Evolutionary conservation across 768 basidiomycete species (phyloP), one percentile per base, ranked within the genome.

Genomic region (Boletales sp.): DNA sequence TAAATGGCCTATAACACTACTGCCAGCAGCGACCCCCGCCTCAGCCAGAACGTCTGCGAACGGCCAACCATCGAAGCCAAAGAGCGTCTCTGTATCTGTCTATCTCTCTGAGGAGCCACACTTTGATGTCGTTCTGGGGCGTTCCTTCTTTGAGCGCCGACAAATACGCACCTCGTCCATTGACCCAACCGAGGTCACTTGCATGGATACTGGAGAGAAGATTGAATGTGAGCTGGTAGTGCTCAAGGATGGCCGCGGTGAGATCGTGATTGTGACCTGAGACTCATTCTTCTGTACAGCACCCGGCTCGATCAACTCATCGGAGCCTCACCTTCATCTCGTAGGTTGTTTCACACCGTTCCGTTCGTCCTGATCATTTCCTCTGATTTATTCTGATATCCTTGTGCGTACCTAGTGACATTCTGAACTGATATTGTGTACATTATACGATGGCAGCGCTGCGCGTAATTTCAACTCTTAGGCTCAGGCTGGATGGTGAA

Each of bases 41-140:
- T 24, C 31, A 8, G 40, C 9, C 15, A 44, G 45, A 10, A 9
- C 21, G 8, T 45, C 55, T 31, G 35, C 48, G 15, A 47, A 43
- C 34, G 41, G 43, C 18, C 37, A 30, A 4, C 40, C 56, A 27
- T 50, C 43, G 35, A 67, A 65, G 46, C 65, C 71, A 2, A 77
- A 75, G 58, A 68, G 72, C 5, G 75, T 76, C 11, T 63, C 72
- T 51, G 64, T 85, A 19, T 62, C 80, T 0, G 94, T 97, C 9
- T 94, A 90, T 68, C 79, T 98, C 29, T 87, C 90, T 4, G 97
- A 99, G 64, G 94, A 97, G 65, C 84, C 87, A 0, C 93, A 97
- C 62, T 98, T 98, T 68, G 94, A 97, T 59, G 90, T 97, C 41
- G 87, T 98, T 5, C 79, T 98, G 7, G 94, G 94, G 1, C 77